Evolutionary conservation across 2,329 filamentous ascomycete genomes (phyloP).

Genomic region (Fusarium sp.): DNA sequence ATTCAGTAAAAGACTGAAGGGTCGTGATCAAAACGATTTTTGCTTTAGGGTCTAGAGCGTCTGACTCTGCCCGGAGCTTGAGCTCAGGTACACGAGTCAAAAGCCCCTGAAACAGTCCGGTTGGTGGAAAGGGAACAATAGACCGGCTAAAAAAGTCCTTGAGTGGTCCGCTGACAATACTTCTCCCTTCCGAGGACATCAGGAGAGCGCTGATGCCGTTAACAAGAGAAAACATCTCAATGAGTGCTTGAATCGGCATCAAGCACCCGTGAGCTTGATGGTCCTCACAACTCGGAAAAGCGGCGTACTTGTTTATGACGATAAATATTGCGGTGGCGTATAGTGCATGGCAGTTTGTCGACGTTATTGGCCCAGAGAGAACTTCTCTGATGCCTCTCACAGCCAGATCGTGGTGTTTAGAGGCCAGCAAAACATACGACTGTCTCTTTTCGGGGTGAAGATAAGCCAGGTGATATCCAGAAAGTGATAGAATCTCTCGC

Average conservation of each 20-base stretch:
- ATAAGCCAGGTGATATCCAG: slow-evolving; percentile 33
- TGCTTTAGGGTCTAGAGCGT: slow-evolving; percentile 7
- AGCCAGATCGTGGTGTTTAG: slow-evolving; percentile 33
- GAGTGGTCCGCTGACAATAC: slow-evolving; percentile 1
- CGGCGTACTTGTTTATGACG: slow-evolving; percentile 35
- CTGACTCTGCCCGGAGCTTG: slow-evolving; percentile 2
- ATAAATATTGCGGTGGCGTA: slow-evolving; percentile 19
- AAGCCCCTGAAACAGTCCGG: background rate
- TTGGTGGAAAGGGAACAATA: fast-evolving
- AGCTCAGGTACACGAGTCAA: slow-evolving; percentile 16
- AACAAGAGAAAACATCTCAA: slow-evolving; percentile 33
- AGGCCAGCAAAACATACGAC: slow-evolving; percentile 15
- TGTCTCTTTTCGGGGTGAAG: slow-evolving; percentile 21
- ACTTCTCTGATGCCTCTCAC: slow-evolving; percentile 30
- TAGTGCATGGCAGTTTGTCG: slow-evolving; percentile 26
- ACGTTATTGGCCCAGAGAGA: background rate
- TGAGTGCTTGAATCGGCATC: slow-evolving; percentile 7
- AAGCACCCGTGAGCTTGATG: slow-evolving; percentile 13
- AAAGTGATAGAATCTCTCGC: slow-evolving; percentile 30
- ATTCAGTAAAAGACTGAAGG: background rate
- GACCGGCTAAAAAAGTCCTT: slow-evolving; percentile 12
- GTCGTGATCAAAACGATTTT: background rate
- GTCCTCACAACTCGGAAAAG: slow-evolving; percentile 28
- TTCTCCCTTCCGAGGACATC: slow-evolving; percentile 8
- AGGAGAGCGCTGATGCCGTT: slow-evolving; percentile 28